Percentiles rank a stretch among this genome's conserved stretches.
These are phyloP conservation scores for Ganoderma multipileum DNA, from an alignment of 1,284 basidiomycete species.

Conservation along the genomic window DNA sequence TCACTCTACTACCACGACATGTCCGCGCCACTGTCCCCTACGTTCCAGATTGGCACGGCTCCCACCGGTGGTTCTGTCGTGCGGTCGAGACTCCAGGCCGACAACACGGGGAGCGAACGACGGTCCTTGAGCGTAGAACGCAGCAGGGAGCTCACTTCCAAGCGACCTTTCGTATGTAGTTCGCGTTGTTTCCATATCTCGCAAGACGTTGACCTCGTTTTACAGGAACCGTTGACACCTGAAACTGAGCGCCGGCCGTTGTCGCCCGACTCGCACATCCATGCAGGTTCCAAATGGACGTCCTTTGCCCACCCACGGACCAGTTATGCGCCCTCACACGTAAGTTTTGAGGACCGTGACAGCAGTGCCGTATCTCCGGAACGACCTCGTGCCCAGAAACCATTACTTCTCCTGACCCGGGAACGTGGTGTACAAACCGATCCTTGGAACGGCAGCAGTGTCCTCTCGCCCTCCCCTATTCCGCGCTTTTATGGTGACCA, in stretches of 20 bases:
- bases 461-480: slow-evolving; percentile 44
- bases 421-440: slow-evolving; percentile 84
- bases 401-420: slow-evolving; percentile 66
- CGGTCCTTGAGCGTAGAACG: slow-evolving; percentile 41
- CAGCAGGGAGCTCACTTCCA: slow-evolving; percentile 39
- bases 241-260: slow-evolving; percentile 62
- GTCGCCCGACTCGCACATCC: slow-evolving; percentile 60
- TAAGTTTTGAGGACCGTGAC: slow-evolving; percentile 52
- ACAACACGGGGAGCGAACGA: slow-evolving; percentile 28
- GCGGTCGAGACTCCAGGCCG: slow-evolving; percentile 32
- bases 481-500: slow-evolving; percentile 50
- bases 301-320: slow-evolving; percentile 48
- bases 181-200: slow-evolving; percentile 1
- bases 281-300: slow-evolving; percentile 51
- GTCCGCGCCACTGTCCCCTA: slow-evolving; percentile 36
- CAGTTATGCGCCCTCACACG: slow-evolving; percentile 46
- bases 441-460: slow-evolving; percentile 34
- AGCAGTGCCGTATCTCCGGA: slow-evolving; percentile 46
- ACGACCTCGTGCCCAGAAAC: slow-evolving; percentile 49
- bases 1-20: slow-evolving; percentile 30
- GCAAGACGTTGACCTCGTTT: slow-evolving; percentile 4
- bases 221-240: slow-evolving; percentile 67
- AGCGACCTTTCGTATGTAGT: slow-evolving; percentile 49
- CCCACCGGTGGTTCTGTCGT: slow-evolving; percentile 32
- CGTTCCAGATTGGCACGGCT: slow-evolving; percentile 39